Evolutionary conservation across 208 protist species (phyloP).

Genomic region (Acanthamoeba culbertsoni): DNA sequence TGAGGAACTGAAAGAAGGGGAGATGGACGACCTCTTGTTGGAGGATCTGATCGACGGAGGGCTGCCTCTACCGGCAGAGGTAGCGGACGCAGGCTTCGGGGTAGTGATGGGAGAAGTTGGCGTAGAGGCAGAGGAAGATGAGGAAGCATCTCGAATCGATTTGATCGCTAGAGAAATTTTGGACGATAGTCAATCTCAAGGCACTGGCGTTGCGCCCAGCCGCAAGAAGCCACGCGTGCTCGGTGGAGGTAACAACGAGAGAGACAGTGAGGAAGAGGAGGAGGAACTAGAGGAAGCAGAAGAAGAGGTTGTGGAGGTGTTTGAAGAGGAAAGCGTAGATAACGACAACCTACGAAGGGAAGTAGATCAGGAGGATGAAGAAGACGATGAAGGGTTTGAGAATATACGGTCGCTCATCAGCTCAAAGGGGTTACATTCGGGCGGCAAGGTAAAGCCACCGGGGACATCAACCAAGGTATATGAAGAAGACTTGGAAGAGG

Average conservation of each 20-base stretch:
- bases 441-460: neutral
- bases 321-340: neutral
- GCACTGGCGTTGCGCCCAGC: neutral
- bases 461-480: neutral
- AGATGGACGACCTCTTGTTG: neutral
- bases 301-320: neutral
- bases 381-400: neutral
- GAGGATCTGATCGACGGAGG: neutral
- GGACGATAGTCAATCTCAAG: conserved; percentile 15
- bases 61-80: neutral
- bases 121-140: neutral
- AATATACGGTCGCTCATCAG: neutral
- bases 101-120: neutral
- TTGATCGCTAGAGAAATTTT: neutral
- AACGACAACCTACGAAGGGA: neutral
- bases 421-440: neutral
- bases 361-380: neutral
- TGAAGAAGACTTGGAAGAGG: neutral
- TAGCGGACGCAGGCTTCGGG: neutral
- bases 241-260: neutral
- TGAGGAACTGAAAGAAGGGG: neutral
- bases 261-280: neutral
- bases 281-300: neutral
- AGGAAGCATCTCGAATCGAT: neutral
- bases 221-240: neutral